These are phyloP conservation scores for Bipolaris victoriae DNA, from an alignment of 2,329 filamentous ascomycete genomes.

Conservation along the genomic window DNA sequence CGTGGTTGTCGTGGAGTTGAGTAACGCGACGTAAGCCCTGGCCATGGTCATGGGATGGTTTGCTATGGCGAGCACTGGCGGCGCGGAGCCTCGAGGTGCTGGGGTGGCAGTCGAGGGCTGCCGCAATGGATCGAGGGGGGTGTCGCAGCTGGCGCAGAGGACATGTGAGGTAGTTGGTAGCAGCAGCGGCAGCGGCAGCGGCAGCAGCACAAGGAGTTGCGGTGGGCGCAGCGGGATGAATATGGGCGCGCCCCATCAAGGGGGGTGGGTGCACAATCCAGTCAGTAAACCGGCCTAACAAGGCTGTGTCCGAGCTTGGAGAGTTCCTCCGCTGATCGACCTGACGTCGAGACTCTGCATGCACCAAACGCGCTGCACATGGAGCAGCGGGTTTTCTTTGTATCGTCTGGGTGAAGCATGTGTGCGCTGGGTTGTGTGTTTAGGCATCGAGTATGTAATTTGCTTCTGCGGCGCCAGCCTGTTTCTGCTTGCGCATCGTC, in stretches of 20 bases:
- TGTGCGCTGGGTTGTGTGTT: no score
- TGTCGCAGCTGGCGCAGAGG: conserved; percentile 8
- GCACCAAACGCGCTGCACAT: conserved; percentile 9
- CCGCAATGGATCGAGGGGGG: conserved; percentile 6
- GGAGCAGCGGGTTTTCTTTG: neutral
- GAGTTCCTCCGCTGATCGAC: conserved; percentile 12
- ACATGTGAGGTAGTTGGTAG: conserved; percentile 6
- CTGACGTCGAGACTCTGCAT: conserved; percentile 18
- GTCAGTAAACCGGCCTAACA: conserved; percentile 3
- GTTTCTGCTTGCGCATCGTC: conserved; percentile 4
- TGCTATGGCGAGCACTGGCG: conserved; percentile 13
- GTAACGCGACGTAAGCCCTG: conserved; percentile 26
- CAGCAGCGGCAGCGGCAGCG: conserved; percentile 1
- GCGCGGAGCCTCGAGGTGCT: conserved; percentile 13
- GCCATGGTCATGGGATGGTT: conserved; percentile 26
- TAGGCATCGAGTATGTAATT: no score
- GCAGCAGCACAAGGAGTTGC: conserved; percentile 6
- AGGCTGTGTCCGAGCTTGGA: conserved; percentile 20
- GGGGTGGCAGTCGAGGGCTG: conserved; percentile 8
- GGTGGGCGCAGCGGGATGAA: conserved; percentile 14
- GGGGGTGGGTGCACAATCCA: conserved; percentile 3
- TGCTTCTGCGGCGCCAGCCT: neutral
- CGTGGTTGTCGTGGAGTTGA: conserved; percentile 22
- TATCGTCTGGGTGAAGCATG: neutral
- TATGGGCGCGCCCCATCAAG: conserved; percentile 11